These are phyloP conservation scores for Huiozyma sinensis DNA, from an alignment of 805 yeast species.

Conservation along the genomic window DNA sequence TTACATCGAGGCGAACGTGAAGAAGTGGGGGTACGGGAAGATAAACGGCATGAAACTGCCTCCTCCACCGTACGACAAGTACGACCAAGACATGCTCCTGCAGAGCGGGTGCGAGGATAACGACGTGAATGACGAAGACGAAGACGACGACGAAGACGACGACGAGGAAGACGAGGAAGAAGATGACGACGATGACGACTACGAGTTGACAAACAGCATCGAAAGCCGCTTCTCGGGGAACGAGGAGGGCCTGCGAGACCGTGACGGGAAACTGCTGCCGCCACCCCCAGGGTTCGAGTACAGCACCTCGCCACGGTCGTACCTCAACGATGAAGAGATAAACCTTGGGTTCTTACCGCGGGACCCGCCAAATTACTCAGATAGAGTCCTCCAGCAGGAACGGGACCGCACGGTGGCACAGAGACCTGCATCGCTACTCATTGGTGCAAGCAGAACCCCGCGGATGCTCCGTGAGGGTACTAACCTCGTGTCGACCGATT, in stretches of 20 bases:
- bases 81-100: constrained; percentile 63
- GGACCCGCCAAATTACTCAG: constrained; percentile 29
- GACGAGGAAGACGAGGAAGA: neutral
- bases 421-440: neutral
- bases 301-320: constrained; percentile 17
- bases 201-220: neutral
- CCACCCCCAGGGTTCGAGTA: constrained; percentile 32
- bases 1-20: constrained; percentile 83
- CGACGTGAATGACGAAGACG: constrained; percentile 4
- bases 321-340: constrained; percentile 21
- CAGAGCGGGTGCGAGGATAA: constrained; percentile 52
- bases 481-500: too few species aligned
- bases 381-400: too few species aligned
- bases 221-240: constrained; percentile 18
- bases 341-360: constrained; percentile 27
- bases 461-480: too few species aligned
- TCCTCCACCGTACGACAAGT: constrained; percentile 85
- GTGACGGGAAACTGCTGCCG: constrained; percentile 23
- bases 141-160: constrained; percentile 14
- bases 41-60: constrained; percentile 80
- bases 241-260: constrained; percentile 13
- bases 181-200: constrained; percentile 10
- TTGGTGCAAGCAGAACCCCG: too few species aligned
- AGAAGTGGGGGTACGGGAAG: constrained; percentile 94
- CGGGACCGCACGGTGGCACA: too few species aligned